Conservation (phyloP, 345 rosid species). For the Raphanus sativus region DNA sequence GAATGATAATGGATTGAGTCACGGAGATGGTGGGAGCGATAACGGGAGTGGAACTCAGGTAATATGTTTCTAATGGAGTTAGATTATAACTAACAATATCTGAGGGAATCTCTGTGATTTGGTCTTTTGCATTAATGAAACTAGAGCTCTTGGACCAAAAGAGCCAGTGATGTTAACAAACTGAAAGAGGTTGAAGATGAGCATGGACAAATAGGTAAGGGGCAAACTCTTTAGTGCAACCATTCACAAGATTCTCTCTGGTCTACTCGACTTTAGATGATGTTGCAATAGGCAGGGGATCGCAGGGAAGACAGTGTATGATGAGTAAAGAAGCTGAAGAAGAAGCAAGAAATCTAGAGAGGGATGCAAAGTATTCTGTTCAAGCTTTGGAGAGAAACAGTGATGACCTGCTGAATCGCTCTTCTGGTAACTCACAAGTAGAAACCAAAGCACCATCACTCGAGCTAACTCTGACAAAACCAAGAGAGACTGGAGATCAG, state of each 20-base stretch:
- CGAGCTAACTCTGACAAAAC: slow-evolving; percentile 49
- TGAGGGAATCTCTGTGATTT: background rate
- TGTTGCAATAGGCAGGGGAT: slow-evolving; percentile 32
- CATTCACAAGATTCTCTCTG: background rate
- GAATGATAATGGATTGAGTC: slow-evolving; percentile 44
- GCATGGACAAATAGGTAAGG: slow-evolving; percentile 43
- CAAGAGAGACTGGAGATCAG: slow-evolving; percentile 41
- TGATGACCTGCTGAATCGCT: slow-evolving; percentile 33
- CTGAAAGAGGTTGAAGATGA: slow-evolving; percentile 39
- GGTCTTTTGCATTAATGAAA: slow-evolving; percentile 6
- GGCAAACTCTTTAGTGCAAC: slow-evolving; percentile 3
- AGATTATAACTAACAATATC: background rate
- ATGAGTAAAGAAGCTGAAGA: slow-evolving; percentile 7
- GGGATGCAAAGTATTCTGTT: slow-evolving; percentile 9
- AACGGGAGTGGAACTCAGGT: slow-evolving; percentile 84
- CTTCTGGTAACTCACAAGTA: slow-evolving; percentile 40
- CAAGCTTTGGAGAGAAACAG: slow-evolving; percentile 39
- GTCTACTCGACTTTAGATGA: slow-evolving; percentile 29
- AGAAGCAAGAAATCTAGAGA: slow-evolving; percentile 30
- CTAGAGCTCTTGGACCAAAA: slow-evolving; percentile 76
- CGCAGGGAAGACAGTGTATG: slow-evolving; percentile 31
- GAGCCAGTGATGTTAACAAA: slow-evolving; percentile 43
- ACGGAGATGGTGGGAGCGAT: slow-evolving; percentile 55
- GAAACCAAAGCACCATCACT: slow-evolving; percentile 42
- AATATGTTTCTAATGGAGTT: slow-evolving; percentile 9